Conservation (phyloP, 306 rosid species). For the Geum urbanum region DNA sequence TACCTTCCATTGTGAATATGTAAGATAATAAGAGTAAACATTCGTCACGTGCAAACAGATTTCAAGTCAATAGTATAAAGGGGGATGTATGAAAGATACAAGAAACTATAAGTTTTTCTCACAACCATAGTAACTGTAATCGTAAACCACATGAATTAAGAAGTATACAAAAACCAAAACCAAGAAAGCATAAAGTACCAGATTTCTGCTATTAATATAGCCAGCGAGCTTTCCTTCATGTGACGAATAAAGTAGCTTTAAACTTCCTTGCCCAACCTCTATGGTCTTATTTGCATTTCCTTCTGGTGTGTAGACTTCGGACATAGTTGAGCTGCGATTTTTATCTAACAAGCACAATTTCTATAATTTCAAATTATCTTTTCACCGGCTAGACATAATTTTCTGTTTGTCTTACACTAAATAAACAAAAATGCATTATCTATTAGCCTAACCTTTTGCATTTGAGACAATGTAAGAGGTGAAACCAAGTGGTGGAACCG, state of each 20-base stretch:
- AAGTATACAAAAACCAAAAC: slow-evolving; percentile 16
- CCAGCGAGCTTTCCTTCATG: slow-evolving; percentile 50
- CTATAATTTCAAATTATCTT: slow-evolving; percentile 1
- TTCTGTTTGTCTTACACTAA: neutral
- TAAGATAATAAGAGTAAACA: neutral
- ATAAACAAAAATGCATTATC: neutral
- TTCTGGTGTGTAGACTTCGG: slow-evolving; percentile 30
- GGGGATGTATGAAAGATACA: neutral
- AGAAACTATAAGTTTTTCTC: neutral
- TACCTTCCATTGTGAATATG: slow-evolving; percentile 27
- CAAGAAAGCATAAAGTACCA: slow-evolving; percentile 38
- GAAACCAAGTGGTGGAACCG: slow-evolving; percentile 86
- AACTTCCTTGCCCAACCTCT: slow-evolving; percentile 62
- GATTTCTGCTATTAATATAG: slow-evolving; percentile 50
- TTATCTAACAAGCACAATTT: slow-evolving; percentile 23
- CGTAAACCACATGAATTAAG: neutral
- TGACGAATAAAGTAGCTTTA: slow-evolving; percentile 60
- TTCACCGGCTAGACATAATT: slow-evolving; percentile 20
- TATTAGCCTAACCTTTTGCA: slow-evolving; percentile 28
- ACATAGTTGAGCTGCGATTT: slow-evolving; percentile 40
- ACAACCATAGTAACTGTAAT: neutral
- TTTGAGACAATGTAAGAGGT: slow-evolving; percentile 63
- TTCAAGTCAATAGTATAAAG: neutral
- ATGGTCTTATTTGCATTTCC: slow-evolving; percentile 31
- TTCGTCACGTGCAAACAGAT: neutral